Evolutionary conservation across 169 alveolate species (phyloP), one percentile per base, ranked within the genome.

Genomic region (Besnoitia besnoiti): DNA sequence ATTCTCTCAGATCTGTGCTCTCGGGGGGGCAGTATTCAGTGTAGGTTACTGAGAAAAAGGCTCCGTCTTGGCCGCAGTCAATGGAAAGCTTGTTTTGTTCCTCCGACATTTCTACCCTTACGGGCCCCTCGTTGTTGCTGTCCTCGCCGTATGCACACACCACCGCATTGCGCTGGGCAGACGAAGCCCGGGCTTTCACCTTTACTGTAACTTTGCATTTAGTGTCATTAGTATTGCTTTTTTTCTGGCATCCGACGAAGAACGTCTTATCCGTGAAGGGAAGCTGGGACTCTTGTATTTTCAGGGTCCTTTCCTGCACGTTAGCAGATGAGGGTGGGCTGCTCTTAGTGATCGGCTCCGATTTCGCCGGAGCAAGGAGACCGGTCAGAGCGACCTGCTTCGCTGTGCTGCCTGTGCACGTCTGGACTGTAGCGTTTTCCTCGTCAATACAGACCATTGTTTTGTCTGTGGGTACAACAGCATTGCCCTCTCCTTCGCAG

Each of bases 81-180:
- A 19, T 55, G 67, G 67, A n/a, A n/a, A 73, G 46, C 30, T 39
- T 35, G 44, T 73, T 73, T 3, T n/a, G 16, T 42, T 73, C 44
- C 21, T 39, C 12, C n/a, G 82, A 35, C 82, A 73, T n/a, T 0
- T n/a, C 46, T 27, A 73, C 82, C 39, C 16, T 42, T n/a, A 73
- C 44, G 46, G 82, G 82, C 0, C 16, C 24, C 67, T 51, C n/a
- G 3, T 21, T 21, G 46, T 73, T 73, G 82, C 82, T 73, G 47
- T n/a, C 44, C n/a, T 73, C n/a, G 47, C 82, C 82, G 82, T 73
- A 73, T 30, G 82, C 82, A 19, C 82, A 73, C 44, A 42, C n/a
- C 44, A 73, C 82, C 16, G n/a, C 82, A n/a, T 73, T 73, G 46
- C n/a, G 14, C 1, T n/a, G 44, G 16, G 44, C 46, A n/a, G 39